These are phyloP conservation scores for Apiotrichum veenhuisii DNA, from an alignment of 1,284 basidiomycete genomes.

Conservation along the genomic window DNA sequence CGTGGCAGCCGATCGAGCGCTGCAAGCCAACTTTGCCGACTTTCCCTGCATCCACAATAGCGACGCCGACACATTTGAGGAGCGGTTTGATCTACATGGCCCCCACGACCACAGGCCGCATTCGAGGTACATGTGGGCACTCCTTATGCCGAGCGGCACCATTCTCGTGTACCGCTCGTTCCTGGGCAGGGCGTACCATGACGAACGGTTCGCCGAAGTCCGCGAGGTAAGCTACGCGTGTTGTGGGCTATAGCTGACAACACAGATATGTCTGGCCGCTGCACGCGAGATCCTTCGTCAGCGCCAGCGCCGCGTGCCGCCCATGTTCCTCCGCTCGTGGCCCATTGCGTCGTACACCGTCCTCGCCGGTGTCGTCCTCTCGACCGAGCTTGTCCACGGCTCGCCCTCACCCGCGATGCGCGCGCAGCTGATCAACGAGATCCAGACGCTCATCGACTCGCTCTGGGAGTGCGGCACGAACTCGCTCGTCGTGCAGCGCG, in stretches of 20 bases:
- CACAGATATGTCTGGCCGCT: constrained; percentile 24
- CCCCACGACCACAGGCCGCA: constrained; percentile 19
- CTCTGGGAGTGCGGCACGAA: constrained; percentile 20
- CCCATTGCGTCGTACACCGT: constrained; percentile 29
- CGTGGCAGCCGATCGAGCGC: constrained; percentile 15
- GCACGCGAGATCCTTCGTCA: constrained; percentile 26
- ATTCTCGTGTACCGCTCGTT: constrained; percentile 25
- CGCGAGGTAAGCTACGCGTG: constrained; percentile 12
- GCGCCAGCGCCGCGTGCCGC: constrained; percentile 25
- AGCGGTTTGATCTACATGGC: constrained; percentile 19
- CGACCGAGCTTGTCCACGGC: constrained; percentile 29
- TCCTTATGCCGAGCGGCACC: constrained; percentile 17
- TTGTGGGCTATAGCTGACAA: background rate
- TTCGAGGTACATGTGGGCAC: constrained; percentile 22
- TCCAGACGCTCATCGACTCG: constrained; percentile 16
- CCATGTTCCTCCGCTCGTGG: constrained; percentile 35
- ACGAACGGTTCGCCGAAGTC: constrained; percentile 28
- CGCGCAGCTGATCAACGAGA: constrained; percentile 16
- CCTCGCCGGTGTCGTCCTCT: constrained; percentile 28
- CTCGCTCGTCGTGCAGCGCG: constrained; percentile 24
- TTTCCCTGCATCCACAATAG: constrained; percentile 17
- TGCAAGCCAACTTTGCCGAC: constrained; percentile 16
- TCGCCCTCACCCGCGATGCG: constrained; percentile 15
- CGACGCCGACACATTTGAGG: constrained; percentile 15
- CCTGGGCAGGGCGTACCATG: constrained; percentile 26